phyloP scores from a whole-genome alignment of 495 filamentous ascomycete species.

The Penicillium cosmopolitanum region DNA sequence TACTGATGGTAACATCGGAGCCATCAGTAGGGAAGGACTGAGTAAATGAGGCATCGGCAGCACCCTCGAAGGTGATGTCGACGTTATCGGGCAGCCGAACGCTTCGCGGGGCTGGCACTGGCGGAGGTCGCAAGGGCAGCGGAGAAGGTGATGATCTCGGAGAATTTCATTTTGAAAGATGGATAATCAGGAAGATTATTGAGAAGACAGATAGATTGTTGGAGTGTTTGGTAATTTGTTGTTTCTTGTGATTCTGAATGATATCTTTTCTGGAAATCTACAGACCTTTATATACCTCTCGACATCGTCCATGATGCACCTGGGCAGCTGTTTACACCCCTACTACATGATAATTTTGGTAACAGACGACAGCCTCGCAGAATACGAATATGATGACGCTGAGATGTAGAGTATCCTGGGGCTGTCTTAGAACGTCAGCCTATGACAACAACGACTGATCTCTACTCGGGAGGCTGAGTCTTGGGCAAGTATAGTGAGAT shows the following conservation, averaged over 20 bases:
- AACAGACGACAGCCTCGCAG: background rate
- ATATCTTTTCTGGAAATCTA: background rate
- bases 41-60: constrained; percentile 30
- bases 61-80: constrained; percentile 30
- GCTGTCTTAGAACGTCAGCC: background rate
- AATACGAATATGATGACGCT: constrained; percentile 4
- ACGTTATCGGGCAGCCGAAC: constrained; percentile 9
- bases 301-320: background rate
- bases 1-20: constrained; percentile 25
- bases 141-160: constrained; percentile 13
- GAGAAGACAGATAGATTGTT: background rate
- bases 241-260: constrained; percentile 1
- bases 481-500: background rate
- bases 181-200: background rate
- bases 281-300: background rate
- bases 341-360: background rate
- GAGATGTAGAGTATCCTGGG: background rate
- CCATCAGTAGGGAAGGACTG: constrained; percentile 32
- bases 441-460: background rate
- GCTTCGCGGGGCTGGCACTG: constrained; percentile 14
- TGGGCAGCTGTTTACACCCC: background rate
- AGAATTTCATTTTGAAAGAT: constrained; percentile 15
- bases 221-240: background rate
- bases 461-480: constrained; percentile 1
- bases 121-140: constrained; percentile 15